Base-by-base conservation (phyloP, 768 basidiomycete species). In the Boletus patriciae region DNA sequence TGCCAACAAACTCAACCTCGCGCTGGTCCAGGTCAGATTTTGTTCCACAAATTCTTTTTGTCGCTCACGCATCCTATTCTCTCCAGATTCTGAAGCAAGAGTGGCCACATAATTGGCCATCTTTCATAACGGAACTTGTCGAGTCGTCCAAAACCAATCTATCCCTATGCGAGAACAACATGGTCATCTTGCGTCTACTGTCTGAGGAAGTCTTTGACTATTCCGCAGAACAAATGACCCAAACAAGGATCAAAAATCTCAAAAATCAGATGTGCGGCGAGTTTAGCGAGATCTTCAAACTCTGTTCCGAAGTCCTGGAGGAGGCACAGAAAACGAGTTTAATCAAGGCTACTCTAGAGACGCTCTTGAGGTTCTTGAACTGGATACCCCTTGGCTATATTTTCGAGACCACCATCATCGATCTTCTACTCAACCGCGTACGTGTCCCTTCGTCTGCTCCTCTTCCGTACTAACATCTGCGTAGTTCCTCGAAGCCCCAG, bases 381-480 rank as follows among this genome's bases (percentile, higher is more conserved):
- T 98, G 97, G 97, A 99, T 99, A 66, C 97, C 97, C 47, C 78
- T 99, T 48, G 97, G 96, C 21, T 99, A 96, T 71, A 98, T 99
- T 64, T 99, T 98, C 67, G 97, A 98, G 76, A 98, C 97, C 1
- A 92, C 89, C 36, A 88, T 99, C 64, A 98, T 98, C 59, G 97
- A 99, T 73, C 82, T 92, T 52, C 80, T 99, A 18, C 82, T 98
- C 34, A 88, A 86, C 68, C 84, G 96, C 64, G 95, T 97, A 75
- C 74, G 90, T 81, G 40, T 36, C 15, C 21, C 43, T 53, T 37
- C 29, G 23, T 62, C 47, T 59, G 23, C 55, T 43, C 49, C 6
- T 62, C 42, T 59, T 50, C 55, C 8, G 19, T 58, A 38, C 38
- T 67, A 50, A 59, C 25, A 31, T 51, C 36, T 11, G 19, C 52